phyloP scores from a whole-genome alignment of 768 basidiomycete genomes.

The Leccinum aurantiacum region DNA sequence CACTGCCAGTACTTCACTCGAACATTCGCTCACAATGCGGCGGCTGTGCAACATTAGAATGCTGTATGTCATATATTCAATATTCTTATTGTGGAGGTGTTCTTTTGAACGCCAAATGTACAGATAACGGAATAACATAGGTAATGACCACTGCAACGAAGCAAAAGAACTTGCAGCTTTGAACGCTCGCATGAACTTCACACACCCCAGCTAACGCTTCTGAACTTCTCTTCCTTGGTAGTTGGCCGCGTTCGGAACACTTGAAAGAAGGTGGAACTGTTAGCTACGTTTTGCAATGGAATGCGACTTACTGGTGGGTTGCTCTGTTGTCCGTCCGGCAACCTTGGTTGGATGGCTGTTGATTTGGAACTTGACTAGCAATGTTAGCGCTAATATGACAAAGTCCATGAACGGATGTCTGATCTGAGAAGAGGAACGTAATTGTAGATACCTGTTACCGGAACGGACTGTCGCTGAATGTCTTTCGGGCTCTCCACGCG shows the following conservation, averaged over 20 bases:
- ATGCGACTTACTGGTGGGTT: slow-evolving; percentile 2
- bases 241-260: not conserved
- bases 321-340: not conserved
- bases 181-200: not conserved
- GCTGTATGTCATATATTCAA: not conserved
- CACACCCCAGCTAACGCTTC: not conserved
- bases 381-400: not conserved
- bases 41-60: not conserved
- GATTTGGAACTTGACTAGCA: not conserved
- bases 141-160: not conserved
- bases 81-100: not conserved
- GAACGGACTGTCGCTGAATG: fast-evolving
- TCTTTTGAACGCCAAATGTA: not conserved
- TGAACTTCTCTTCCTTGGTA: not conserved
- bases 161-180: not conserved
- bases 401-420: not conserved
- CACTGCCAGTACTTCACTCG: no score
- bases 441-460: slow-evolving; percentile 4
- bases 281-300: not conserved
- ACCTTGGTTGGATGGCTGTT: not conserved
- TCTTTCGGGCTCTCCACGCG: not conserved
- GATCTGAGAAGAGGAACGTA: not conserved
- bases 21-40: no score
- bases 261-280: not conserved
- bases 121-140: not conserved